Conservation (phyloP, 2,329 filamentous ascomycete genomes). For the Xylariales sp. region DNA sequence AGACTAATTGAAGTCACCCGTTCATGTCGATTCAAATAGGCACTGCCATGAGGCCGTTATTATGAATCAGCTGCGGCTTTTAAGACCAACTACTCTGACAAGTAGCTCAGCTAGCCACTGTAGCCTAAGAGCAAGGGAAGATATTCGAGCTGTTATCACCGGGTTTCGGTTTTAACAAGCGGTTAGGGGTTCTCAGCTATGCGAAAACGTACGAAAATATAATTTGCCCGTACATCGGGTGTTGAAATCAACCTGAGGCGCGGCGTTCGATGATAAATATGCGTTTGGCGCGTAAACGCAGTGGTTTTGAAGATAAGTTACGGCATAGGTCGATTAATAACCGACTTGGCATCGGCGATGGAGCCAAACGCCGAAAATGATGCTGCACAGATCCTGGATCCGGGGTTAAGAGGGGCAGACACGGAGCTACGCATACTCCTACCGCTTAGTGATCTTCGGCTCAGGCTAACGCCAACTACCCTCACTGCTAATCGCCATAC, state of each 20-base stretch:
- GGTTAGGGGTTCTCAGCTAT: neutral
- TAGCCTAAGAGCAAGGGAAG: no score
- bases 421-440: neutral
- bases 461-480: neutral
- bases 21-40: no score
- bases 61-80: no score
- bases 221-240: neutral
- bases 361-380: slow-evolving; percentile 26
- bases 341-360: slow-evolving; percentile 26
- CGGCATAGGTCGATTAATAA: neutral
- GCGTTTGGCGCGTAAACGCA: neutral
- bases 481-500: no score
- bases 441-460: neutral
- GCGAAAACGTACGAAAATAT: neutral
- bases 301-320: neutral
- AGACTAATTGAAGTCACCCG: no score
- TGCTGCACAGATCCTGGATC: neutral
- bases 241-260: neutral
- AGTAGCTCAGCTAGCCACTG: no score
- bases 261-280: neutral
- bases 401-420: slow-evolving; percentile 20
- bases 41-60: no score
- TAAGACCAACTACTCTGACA: no score
- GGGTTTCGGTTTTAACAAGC: neutral
- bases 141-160: no score